Evolutionary conservation across 2,329 filamentous ascomycete genomes (phyloP).

Genomic region (Fusarium bulbicola): DNA sequence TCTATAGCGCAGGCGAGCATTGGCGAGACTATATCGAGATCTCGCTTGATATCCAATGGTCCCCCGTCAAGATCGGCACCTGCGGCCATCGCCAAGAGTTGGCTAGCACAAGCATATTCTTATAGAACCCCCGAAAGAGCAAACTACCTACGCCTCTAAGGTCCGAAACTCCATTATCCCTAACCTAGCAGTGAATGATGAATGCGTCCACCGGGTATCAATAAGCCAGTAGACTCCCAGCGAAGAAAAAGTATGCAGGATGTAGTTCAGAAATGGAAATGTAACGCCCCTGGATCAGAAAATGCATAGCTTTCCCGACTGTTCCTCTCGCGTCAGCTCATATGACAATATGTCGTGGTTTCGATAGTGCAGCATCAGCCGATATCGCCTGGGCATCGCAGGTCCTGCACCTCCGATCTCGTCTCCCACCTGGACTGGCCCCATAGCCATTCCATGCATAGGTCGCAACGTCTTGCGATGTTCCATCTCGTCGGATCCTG

Average conservation of each 20-base stretch:
- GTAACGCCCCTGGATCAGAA: conserved; percentile 41
- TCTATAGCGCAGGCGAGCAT: neutral
- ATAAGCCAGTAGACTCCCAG: conserved; percentile 19
- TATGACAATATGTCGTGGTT: conserved; percentile 77
- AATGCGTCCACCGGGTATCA: conserved; percentile 26
- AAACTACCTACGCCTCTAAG: neutral
- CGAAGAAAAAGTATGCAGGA: neutral
- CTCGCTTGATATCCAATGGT: neutral
- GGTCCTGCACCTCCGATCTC: conserved; percentile 26
- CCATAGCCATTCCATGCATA: conserved; percentile 74
- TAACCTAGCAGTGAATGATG: neutral
- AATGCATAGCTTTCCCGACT: conserved; percentile 49
- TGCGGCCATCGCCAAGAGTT: neutral
- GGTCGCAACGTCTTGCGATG: conserved; percentile 57
- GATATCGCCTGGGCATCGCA: conserved; percentile 61
- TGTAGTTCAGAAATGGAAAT: neutral
- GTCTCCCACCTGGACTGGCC: conserved; percentile 64
- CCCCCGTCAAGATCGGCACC: neutral
- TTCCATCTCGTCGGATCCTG: conserved; percentile 55
- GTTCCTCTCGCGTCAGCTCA: conserved; percentile 62
- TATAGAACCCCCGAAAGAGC: neutral
- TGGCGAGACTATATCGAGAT: neutral
- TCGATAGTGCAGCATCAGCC: conserved; percentile 76
- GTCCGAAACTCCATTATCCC: conserved; percentile 17
- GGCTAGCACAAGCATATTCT: neutral